These are phyloP conservation scores for Vicia faba DNA, from an alignment of 306 rosid species.

Conservation along the genomic window DNA sequence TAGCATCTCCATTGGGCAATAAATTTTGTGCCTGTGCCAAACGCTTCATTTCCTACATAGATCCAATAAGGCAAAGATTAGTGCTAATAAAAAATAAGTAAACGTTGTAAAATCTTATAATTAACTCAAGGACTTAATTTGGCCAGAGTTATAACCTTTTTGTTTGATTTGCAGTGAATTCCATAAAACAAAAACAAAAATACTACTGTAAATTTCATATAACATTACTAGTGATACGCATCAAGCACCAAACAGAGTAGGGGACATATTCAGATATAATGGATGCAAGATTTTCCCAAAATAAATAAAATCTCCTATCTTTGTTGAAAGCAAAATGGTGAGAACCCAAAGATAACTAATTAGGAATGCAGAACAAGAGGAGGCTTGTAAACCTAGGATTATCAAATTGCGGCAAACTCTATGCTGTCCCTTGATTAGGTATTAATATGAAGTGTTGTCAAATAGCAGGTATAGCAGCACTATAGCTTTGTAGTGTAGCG, in stretches of 20 bases:
- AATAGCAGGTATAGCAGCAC: no score
- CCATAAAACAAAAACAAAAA: no score
- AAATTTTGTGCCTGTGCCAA: slow-evolving; percentile 71
- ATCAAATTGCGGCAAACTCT: no score
- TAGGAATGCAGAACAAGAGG: background rate
- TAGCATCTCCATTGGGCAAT: slow-evolving; percentile 82
- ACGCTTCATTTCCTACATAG: slow-evolving; percentile 75
- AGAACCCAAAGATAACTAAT: background rate
- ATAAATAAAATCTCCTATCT: background rate
- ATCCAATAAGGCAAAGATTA: slow-evolving; percentile 28
- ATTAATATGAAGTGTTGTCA: no score
- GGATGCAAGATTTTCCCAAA: background rate
- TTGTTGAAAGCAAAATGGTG: background rate
- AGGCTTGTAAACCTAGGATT: no score
- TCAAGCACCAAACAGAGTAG: no score
- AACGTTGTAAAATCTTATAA: background rate
- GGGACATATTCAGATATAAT: no score
- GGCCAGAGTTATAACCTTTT: background rate
- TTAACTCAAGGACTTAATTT: background rate
- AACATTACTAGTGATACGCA: no score
- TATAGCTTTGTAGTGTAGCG: no score
- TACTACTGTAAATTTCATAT: no score
- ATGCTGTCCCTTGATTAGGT: no score
- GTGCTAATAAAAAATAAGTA: background rate
- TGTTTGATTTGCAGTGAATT: background rate